These are phyloP conservation scores for Trypanosomatidae sp. DNA, from an alignment of 208 protist species.

Conservation along the genomic window DNA sequence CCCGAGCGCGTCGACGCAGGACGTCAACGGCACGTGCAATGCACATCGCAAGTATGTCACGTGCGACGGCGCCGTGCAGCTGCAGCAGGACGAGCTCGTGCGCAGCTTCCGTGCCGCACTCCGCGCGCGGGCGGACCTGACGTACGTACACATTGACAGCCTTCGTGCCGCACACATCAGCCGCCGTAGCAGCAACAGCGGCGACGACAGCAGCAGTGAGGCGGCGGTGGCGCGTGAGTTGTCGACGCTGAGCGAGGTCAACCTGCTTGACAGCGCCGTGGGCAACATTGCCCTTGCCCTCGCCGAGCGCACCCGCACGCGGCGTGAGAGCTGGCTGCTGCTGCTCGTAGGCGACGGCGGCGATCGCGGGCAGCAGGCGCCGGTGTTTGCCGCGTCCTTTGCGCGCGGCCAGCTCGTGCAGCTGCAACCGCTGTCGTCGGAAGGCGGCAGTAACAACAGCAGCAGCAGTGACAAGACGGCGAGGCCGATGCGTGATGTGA, in stretches of 20 bases:
- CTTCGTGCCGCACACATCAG: conserved; percentile 1
- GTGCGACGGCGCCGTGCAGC: conserved; percentile 21
- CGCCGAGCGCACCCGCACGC: conserved; percentile 13
- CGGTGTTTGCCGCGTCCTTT: conserved; percentile 46
- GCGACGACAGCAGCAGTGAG: background rate
- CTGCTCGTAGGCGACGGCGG: conserved; percentile 48
- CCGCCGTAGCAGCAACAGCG: background rate
- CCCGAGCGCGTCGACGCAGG: conserved; percentile 14
- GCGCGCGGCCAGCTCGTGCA: conserved; percentile 31
- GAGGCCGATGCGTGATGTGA: background rate
- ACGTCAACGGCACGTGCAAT: conserved; percentile 30
- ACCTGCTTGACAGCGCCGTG: conserved; percentile 49
- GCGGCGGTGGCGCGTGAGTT: conserved; percentile 1
- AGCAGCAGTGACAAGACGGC: too few relatives aligned
- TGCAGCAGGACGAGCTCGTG: conserved; percentile 35
- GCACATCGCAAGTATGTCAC: conserved; percentile 27
- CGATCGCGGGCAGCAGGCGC: conserved; percentile 11
- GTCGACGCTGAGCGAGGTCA: conserved; percentile 27
- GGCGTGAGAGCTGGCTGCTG: conserved; percentile 61
- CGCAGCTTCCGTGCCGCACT: conserved; percentile 16
- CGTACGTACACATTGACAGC: conserved; percentile 49
- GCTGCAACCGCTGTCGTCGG: too few relatives aligned
- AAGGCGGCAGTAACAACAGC: too few relatives aligned
- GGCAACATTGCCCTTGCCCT: conserved; percentile 35
- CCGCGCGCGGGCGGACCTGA: conserved; percentile 19